Conservation (phyloP, 352 stramenopile genomes). For the Phytophthora multivora region DNA sequence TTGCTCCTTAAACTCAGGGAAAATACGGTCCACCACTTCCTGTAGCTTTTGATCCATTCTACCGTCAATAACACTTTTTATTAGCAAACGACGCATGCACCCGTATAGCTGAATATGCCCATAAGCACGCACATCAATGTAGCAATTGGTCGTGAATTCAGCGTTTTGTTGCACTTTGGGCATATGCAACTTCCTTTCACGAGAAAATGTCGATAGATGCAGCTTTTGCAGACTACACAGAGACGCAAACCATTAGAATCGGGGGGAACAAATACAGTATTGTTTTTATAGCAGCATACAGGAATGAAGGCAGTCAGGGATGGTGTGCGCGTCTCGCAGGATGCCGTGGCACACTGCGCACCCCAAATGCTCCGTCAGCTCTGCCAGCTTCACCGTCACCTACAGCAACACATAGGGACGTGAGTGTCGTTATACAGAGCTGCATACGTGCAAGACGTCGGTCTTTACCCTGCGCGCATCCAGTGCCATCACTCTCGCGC, state of each 20-base stretch:
- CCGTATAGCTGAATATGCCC: neutral
- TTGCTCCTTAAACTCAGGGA: conserved; percentile 61
- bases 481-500: conserved; percentile 24
- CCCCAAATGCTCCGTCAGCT: conserved; percentile 67
- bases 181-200: conserved; percentile 61
- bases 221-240: conserved; percentile 83
- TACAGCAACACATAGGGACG: conserved; percentile 14
- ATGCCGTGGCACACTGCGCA: conserved; percentile 73
- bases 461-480: conserved; percentile 33
- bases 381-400: conserved; percentile 55
- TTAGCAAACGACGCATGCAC: too few relatives aligned
- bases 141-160: conserved; percentile 60
- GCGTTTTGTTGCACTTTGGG: conserved; percentile 60
- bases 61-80: neutral
- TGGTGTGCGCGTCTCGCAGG: conserved; percentile 78
- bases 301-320: conserved; percentile 83
- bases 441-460: neutral
- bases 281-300: conserved; percentile 40
- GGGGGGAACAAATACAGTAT: too few relatives aligned
- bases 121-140: conserved; percentile 58
- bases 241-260: neutral
- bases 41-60: conserved; percentile 80
- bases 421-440: neutral
- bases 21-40: conserved; percentile 77
- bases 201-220: conserved; percentile 81